phyloP scores from a whole-genome alignment of 2,329 filamentous ascomycete species.

The Zasmidium angulare region DNA sequence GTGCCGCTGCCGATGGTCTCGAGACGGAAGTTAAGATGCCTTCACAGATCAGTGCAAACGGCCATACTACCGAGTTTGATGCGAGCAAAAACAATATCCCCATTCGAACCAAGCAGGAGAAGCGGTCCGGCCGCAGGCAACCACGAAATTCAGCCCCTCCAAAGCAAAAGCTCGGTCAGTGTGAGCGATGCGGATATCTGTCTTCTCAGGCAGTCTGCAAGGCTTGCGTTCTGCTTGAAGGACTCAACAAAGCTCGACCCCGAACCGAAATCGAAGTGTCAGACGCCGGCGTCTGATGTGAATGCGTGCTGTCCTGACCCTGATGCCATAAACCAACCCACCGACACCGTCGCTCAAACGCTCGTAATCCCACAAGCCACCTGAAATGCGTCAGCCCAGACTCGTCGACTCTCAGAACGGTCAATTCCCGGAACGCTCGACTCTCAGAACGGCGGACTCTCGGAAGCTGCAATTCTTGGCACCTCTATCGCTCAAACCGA shows the following conservation, averaged over 20 bases:
- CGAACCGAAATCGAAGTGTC: constrained; percentile 40
- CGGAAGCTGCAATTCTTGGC: neutral
- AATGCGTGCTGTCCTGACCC: neutral
- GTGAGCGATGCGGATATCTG: constrained; percentile 87
- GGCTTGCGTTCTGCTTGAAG: constrained; percentile 85
- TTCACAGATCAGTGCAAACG: constrained; percentile 10
- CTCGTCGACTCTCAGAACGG: too few species aligned
- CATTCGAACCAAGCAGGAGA: constrained; percentile 36
- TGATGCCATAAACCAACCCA: neutral
- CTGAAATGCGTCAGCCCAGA: too few species aligned
- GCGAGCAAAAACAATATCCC: constrained; percentile 20
- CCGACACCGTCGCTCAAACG: neutral
- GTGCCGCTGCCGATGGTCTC: constrained; percentile 50
- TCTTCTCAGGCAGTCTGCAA: constrained; percentile 94
- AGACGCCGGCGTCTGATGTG: constrained; percentile 11
- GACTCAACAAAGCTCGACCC: constrained; percentile 72
- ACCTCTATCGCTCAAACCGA: neutral
- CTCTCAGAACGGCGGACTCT: too few species aligned
- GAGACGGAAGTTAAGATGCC: constrained; percentile 64
- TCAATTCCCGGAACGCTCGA: neutral
- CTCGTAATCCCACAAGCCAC: neutral
- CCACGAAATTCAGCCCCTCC: constrained; percentile 30
- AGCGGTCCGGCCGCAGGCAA: constrained; percentile 19
- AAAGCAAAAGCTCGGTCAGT: constrained; percentile 78
- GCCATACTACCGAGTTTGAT: constrained; percentile 6